Percentiles rank a stretch among this genome's conserved stretches.
phyloP scores from a whole-genome alignment of 805 yeast species.

The Candida silvicultrix region DNA sequence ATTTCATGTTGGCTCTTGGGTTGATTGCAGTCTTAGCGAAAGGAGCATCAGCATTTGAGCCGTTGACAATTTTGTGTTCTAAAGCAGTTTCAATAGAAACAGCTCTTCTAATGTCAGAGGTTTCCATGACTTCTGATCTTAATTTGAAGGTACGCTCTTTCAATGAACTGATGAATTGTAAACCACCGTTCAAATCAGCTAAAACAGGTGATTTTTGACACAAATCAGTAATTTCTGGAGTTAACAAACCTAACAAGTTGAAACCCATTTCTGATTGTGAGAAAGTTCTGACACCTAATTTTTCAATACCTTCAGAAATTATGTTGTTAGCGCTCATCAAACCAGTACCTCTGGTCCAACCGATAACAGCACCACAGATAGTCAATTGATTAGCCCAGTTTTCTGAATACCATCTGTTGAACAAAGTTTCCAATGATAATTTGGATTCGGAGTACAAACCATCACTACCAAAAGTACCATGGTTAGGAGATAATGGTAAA shows the following conservation, averaged over 20 bases:
- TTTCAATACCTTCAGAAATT: constrained; percentile 96
- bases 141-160: constrained; percentile 79
- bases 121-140: constrained; percentile 68
- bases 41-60: constrained; percentile 83
- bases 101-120: constrained; percentile 90
- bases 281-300: constrained; percentile 94
- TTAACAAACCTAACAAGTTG: constrained; percentile 90
- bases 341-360: constrained; percentile 99
- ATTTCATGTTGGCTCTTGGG: constrained; percentile 93
- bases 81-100: constrained; percentile 90
- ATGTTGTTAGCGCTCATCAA: constrained; percentile 96
- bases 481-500: constrained; percentile 96
- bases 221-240: constrained; percentile 75
- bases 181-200: constrained; percentile 99
- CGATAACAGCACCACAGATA: constrained; percentile 96
- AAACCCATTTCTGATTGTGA: constrained; percentile 99
- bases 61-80: constrained; percentile 76
- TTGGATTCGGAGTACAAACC: constrained; percentile 98
- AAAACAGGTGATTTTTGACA: constrained; percentile 93
- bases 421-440: constrained; percentile 88
- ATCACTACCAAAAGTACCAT: constrained; percentile 97
- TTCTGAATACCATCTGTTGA: constrained; percentile 99
- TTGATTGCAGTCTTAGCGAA: constrained; percentile 70
- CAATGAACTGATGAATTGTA: constrained; percentile 87
- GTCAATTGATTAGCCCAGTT: constrained; percentile 94